A percentile compares a stretch with the other conserved stretches of the same genome.
phyloP scores from a whole-genome alignment of 768 basidiomycete genomes.

The Russula griseocarnosa region DNA sequence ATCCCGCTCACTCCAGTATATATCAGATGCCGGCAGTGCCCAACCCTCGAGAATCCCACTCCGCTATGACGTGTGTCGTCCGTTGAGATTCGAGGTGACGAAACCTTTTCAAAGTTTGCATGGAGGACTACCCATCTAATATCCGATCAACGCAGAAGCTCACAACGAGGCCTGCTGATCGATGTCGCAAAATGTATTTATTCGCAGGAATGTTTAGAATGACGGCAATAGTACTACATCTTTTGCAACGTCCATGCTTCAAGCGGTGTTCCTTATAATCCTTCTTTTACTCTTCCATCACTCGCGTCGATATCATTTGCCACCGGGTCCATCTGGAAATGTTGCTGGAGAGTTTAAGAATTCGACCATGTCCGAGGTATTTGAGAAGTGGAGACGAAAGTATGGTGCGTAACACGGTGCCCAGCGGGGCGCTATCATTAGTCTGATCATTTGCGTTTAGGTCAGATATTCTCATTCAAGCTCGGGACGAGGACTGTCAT shows the following conservation, averaged over 20 bases:
- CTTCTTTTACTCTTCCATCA: not conserved
- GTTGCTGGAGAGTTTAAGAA: constrained; percentile 9
- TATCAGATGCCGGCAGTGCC: too few relatives aligned
- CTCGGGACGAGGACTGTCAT: constrained; percentile 10
- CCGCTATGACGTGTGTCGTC: too few relatives aligned
- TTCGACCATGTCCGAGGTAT: not conserved
- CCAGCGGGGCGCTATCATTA: too few relatives aligned
- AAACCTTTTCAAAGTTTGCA: too few relatives aligned
- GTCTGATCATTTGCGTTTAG: not conserved
- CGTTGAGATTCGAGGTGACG: too few relatives aligned
- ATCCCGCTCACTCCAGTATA: too few relatives aligned
- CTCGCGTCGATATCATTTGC: constrained; percentile 5
- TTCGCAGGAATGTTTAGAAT: not conserved
- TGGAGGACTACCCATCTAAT: too few relatives aligned
- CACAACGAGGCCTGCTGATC: not conserved
- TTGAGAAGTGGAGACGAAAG: constrained; percentile 8
- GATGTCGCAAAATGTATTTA: not conserved
- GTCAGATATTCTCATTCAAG: constrained; percentile 22
- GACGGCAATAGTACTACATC: not conserved
- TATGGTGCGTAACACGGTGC: constrained; percentile 3
- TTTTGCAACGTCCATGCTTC: not conserved
- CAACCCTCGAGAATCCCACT: too few relatives aligned
- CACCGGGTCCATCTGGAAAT: constrained; percentile 16
- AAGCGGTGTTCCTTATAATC: not conserved
- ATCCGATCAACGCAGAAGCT: not conserved